phyloP scores from a whole-genome alignment of 495 filamentous ascomycete species.

The Xylaria acuta region DNA sequence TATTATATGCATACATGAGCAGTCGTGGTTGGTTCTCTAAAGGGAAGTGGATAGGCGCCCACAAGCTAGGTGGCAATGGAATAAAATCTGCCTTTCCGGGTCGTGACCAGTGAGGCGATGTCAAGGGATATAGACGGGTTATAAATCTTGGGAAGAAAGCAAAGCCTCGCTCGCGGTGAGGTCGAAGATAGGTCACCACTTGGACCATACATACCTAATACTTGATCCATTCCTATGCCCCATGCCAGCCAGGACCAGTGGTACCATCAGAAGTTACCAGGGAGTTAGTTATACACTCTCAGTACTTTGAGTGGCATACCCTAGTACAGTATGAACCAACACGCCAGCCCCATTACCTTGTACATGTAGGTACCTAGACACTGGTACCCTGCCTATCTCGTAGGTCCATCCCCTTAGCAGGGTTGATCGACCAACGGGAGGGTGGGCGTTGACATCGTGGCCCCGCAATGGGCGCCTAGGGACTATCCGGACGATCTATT shows the following conservation, averaged over 20 bases:
- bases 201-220: constrained; percentile 8
- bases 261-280: background rate
- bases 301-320: background rate
- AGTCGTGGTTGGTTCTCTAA: constrained; percentile 16
- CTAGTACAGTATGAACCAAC: constrained; percentile 22
- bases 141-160: constrained; percentile 32
- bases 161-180: constrained; percentile 35
- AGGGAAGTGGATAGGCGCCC: constrained; percentile 16
- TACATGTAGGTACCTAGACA: constrained; percentile 15
- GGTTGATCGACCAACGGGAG: constrained; percentile 20
- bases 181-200: constrained; percentile 4
- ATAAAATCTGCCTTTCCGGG: constrained; percentile 40
- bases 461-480: constrained; percentile 9
- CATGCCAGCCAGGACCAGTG: background rate
- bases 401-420: constrained; percentile 3
- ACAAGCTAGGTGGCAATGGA: constrained; percentile 23
- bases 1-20: constrained; percentile 34
- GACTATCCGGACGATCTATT: constrained; percentile 1
- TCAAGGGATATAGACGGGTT: constrained; percentile 35
- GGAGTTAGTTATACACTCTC: background rate
- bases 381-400: background rate
- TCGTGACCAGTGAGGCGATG: constrained; percentile 31
- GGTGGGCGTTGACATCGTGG: constrained; percentile 8
- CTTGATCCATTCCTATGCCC: background rate
- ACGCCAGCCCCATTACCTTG: constrained; percentile 1